Evolutionary conservation across 129 eudicot species (phyloP).

Genomic region (Tagetes erecta): DNA sequence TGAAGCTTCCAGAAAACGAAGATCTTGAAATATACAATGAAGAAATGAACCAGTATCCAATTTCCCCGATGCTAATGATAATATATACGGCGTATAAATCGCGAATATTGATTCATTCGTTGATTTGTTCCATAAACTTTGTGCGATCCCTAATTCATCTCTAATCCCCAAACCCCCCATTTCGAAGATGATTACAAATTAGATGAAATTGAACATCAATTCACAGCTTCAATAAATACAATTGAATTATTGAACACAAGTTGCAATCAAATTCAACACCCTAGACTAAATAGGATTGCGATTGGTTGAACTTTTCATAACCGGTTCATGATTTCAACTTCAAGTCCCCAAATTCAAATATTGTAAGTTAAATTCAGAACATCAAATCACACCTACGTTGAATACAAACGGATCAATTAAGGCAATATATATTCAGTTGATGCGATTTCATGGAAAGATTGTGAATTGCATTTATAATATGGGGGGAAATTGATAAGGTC

Average conservation of each 20-base stretch:
- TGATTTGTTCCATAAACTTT: constrained; percentile 51
- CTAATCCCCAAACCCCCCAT: constrained; percentile 41
- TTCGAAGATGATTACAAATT: constrained; percentile 12
- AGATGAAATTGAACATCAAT: constrained; percentile 18
- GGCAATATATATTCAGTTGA: constrained; percentile 4
- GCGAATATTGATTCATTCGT: constrained; percentile 51
- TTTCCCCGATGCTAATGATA: constrained; percentile 57
- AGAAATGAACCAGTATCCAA: constrained; percentile 49
- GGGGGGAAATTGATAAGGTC: constrained; percentile 22
- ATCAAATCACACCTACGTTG: constrained; percentile 24
- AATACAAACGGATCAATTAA: not conserved
- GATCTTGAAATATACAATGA: constrained; percentile 56
- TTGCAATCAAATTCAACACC: constrained; percentile 24
- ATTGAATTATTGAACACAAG: constrained; percentile 1
- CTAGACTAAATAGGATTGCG: not conserved
- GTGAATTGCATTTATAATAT: constrained; percentile 12
- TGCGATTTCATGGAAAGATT: constrained; percentile 1
- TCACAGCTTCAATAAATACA: constrained; percentile 7
- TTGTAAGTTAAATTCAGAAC: not conserved
- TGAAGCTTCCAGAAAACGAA: constrained; percentile 53
- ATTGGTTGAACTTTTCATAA: constrained; percentile 3
- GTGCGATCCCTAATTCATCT: constrained; percentile 48
- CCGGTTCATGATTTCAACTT: not conserved
- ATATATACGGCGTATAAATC: constrained; percentile 45
- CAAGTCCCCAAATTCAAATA: constrained; percentile 19